Percentiles rank a stretch among this genome's conserved stretches.
Evolutionary conservation across 1,284 basidiomycete species (phyloP).

Genomic region (Apiotrichum gracile): DNA sequence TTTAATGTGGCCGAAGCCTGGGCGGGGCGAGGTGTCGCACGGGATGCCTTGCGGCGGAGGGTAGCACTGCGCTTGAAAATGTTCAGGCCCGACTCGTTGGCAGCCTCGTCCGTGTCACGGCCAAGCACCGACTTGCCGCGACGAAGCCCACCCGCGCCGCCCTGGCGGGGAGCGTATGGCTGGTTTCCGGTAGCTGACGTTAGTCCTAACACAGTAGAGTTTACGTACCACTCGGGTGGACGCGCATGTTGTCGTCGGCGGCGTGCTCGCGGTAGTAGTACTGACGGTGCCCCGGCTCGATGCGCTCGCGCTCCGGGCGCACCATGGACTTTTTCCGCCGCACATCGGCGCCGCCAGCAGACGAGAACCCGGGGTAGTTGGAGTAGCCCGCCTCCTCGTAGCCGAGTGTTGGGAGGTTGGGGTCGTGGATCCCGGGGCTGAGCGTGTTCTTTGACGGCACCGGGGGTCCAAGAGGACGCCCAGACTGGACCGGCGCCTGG

Average conservation of each 20-base stretch:
- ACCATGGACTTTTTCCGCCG: constrained; percentile 88
- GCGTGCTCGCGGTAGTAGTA: constrained; percentile 94
- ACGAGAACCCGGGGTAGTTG: constrained; percentile 37
- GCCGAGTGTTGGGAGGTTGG: constrained; percentile 20
- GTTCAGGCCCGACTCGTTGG: constrained; percentile 77
- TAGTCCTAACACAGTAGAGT: constrained; percentile 4
- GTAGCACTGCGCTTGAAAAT: constrained; percentile 78
- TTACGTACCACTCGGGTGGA: constrained; percentile 71
- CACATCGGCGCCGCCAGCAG: constrained; percentile 50
- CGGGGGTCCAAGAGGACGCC: constrained; percentile 12
- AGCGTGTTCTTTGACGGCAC: constrained; percentile 31
- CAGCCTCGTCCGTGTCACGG: constrained; percentile 79
- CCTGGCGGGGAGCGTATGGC: constrained; percentile 50
- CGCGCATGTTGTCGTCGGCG: constrained; percentile 68
- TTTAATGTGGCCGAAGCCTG: constrained; percentile 21
- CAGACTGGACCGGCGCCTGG: not conserved
- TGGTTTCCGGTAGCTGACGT: constrained; percentile 71
- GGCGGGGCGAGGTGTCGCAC: constrained; percentile 44
- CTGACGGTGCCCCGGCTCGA: constrained; percentile 88
- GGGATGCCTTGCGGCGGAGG: constrained; percentile 61
- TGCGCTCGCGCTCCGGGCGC: constrained; percentile 89
- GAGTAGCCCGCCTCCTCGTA: constrained; percentile 34
- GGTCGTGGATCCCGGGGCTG: constrained; percentile 6
- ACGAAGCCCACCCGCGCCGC: constrained; percentile 54
- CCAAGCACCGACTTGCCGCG: constrained; percentile 81